A percentile compares a stretch with the other conserved stretches of the same genome.
phyloP scores from a whole-genome alignment of 129 eudicot genomes.

The Rutidosis leptorrhynchoides region DNA sequence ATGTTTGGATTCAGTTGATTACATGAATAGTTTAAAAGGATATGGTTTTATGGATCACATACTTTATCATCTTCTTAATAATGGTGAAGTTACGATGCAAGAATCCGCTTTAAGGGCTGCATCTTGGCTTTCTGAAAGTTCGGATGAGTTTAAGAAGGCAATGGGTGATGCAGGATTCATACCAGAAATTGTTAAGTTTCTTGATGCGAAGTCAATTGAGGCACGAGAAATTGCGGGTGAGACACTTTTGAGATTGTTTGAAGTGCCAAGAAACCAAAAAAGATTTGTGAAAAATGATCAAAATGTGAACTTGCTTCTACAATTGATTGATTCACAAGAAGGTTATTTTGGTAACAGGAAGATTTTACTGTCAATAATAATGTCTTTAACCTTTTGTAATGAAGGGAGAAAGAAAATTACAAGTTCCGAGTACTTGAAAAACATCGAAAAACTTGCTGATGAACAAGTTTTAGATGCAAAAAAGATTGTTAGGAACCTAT shows the following conservation, averaged over 20 bases:
- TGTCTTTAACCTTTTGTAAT: slow-evolving; percentile 56
- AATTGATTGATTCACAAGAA: slow-evolving; percentile 58
- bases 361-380: slow-evolving; percentile 57
- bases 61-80: slow-evolving; percentile 49
- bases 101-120: slow-evolving; percentile 72
- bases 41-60: slow-evolving; percentile 66
- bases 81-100: slow-evolving; percentile 63
- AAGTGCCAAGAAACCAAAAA: slow-evolving; percentile 63
- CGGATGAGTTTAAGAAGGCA: slow-evolving; percentile 65
- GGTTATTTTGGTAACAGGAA: slow-evolving; percentile 55
- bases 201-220: slow-evolving; percentile 69
- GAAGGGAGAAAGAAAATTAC: slow-evolving; percentile 61
- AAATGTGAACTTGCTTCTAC: slow-evolving; percentile 54
- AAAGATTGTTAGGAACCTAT: slow-evolving; percentile 59
- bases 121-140: slow-evolving; percentile 69
- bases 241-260: slow-evolving; percentile 57
- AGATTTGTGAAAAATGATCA: slow-evolving; percentile 68
- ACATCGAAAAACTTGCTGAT: slow-evolving; percentile 67
- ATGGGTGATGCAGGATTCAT: slow-evolving; percentile 93
- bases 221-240: slow-evolving; percentile 77
- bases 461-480: slow-evolving; percentile 63
- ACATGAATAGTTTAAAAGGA: slow-evolving; percentile 34
- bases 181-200: slow-evolving; percentile 67
- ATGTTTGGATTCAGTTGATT: slow-evolving; percentile 41
- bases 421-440: slow-evolving; percentile 55